Base-by-base conservation (phyloP, 805 yeast species). In the Cyberlindnera mississippiensis region DNA sequence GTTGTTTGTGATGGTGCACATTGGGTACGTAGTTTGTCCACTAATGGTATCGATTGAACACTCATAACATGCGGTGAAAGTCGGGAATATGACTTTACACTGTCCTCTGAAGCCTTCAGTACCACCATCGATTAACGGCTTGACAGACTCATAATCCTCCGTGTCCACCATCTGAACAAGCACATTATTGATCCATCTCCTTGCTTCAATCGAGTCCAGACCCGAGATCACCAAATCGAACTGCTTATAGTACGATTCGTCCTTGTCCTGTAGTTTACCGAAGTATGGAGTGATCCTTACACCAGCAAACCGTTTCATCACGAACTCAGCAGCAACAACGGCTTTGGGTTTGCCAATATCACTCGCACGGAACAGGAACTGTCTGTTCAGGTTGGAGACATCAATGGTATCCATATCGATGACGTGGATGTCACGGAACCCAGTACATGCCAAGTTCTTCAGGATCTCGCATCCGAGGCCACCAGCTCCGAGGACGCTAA, bases 81-180 rank as follows among this genome's bases (percentile, higher is more conserved):
- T 79, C 1, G 99, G 98, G 14, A 89, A 63, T 29, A 91, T 88
- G 12, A 88, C 83, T 54, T 96, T 80, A 12, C 89, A 76, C 55
- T 91, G 96, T 3, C 99, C 99, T 50, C 85, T 75, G 56, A 91
- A 83, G 0, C 97, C 97, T 58, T 91, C 98, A 0, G 96, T 85
- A 3, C 97, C 99, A 4, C 97, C 97, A 59, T 91, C 99, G 13
- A 93, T 78, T 57, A 91, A 61, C 0, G 89, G 88, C 34, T 79
- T 77, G 15, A 77, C 60, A 2, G 69, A 61, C 12, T 67, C 70
- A 12, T 73, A 73, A 37, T 68, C 66, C 2, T 76, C 71, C 0
- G 60, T 66, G 36, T 74, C 79, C 4, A 85, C 88, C 48, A 90
- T 54, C 9, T 77, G 69, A 2, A 85, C 78, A 20, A 91, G 62